Conservation (phyloP, 768 basidiomycete genomes). For the Rhodosporidiobolus sp. region DNA sequence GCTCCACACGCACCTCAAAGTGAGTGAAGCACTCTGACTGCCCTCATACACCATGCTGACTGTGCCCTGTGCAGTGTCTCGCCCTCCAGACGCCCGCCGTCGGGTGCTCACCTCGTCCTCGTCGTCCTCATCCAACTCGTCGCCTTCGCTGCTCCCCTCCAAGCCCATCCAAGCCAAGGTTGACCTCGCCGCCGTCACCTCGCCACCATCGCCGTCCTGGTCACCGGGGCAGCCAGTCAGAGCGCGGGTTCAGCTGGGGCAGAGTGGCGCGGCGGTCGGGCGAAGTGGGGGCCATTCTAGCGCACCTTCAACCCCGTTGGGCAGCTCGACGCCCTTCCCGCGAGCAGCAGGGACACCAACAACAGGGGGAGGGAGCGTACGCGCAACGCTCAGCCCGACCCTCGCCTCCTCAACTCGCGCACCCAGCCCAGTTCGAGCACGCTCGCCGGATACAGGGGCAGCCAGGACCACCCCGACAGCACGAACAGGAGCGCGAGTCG, state of each 20-base stretch:
- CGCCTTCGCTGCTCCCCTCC: not conserved
- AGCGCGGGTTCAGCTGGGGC: not conserved
- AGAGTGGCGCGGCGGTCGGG: no score
- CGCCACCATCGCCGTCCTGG: not conserved
- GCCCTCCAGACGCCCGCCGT: slow-evolving; percentile 7
- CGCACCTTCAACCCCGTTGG: not conserved
- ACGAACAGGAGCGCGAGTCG: not conserved
- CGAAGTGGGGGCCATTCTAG: slow-evolving; percentile 10
- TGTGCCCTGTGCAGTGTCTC: not conserved
- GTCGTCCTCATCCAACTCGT: not conserved
- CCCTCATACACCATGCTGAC: not conserved
- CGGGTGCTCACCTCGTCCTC: slow-evolving; percentile 1
- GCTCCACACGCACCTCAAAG: no score
- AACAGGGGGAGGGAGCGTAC: not conserved
- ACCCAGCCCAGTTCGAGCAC: not conserved
- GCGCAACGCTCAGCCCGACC: not conserved
- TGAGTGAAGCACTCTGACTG: no score
- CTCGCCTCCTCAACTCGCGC: not conserved
- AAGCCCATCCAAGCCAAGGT: slow-evolving; percentile 3
- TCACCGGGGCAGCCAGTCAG: slow-evolving; percentile 4
- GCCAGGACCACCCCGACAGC: not conserved
- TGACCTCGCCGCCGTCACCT: not conserved
- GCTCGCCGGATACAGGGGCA: not conserved
- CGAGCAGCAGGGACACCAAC: not conserved
- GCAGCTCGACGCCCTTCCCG: not conserved